Base-by-base conservation (phyloP, 1,284 basidiomycete genomes). In the Ustilago bromivora region DNA sequence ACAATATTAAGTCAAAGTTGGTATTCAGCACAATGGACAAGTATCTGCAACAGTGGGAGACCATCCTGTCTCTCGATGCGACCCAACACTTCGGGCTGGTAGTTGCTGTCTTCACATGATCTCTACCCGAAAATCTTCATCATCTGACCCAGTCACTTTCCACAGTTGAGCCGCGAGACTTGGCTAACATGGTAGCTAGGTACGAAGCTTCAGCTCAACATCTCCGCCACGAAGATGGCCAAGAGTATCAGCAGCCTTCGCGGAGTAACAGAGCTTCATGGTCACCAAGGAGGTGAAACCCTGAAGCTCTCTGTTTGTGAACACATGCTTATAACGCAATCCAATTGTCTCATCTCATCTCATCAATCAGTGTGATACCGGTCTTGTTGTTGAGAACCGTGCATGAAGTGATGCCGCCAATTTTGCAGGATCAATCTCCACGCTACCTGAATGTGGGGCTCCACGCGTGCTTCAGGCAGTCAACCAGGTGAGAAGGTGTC, bases 361-460 rank as follows among this genome's bases (percentile, higher is more conserved):
- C 8, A 13, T 23, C 7, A 13, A 49, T 23, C n/a, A 49, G 46
- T 15, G 40, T 41, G 40, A 41, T 41, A 41, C 36, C 11, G 40
- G 17, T 41, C 46, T 28, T 12, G 31, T 51, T 23, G 13, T 28
- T 19, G n/a, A 2, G 19, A 19, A 1, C 4, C 0, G 43, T 57
- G 57, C 57, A 59, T 59, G 43, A 59, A 59, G 7, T 40, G 38
- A 13, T 19, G 31, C 17, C 6, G 35, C 36, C 36, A 8, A 17
- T 17, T 13, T 12, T 36, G 12, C 36, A 36, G 19, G 13, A 38
- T 28, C 23, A 28, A 3, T 36, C 54, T 38, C 23, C 10, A 56
- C 17, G 15, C 7, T 34, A 8, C 3, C 52, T 31, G 32, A 59
- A 36, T 59, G 57, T 59, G 57, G 57, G 46, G 57, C 57, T 59